Evolutionary conservation across 371 early-diverging fungal species (phyloP).

Genomic region (Rhizopus microsporus): DNA sequence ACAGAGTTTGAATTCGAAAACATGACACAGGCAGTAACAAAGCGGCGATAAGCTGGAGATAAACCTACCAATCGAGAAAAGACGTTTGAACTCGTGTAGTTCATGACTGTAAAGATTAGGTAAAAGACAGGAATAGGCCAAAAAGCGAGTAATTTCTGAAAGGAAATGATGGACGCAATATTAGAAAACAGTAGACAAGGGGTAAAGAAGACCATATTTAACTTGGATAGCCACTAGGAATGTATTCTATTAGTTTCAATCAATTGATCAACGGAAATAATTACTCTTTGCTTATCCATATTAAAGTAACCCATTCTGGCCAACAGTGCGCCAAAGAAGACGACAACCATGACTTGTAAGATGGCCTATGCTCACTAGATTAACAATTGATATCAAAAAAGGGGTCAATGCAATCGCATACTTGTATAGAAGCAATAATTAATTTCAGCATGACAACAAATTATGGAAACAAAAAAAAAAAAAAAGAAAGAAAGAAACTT

Average conservation of each 20-base stretch:
- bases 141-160: conserved; percentile 59
- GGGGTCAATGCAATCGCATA: background rate
- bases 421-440: conserved; percentile 24
- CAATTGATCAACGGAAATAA: too few species aligned
- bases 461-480: background rate
- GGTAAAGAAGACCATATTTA: conserved; percentile 68
- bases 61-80: conserved; percentile 53
- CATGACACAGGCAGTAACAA: conserved; percentile 67
- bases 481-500: background rate
- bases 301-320: conserved; percentile 52
- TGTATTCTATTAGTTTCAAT: background rate
- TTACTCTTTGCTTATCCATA: conserved; percentile 59
- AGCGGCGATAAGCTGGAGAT: conserved; percentile 50
- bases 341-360: conserved; percentile 60
- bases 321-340: conserved; percentile 52
- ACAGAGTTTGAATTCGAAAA: conserved; percentile 76
- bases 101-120: conserved; percentile 39
- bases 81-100: conserved; percentile 32
- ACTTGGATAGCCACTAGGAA: conserved; percentile 61
- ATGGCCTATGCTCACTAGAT: conserved; percentile 46
- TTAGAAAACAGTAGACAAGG: conserved; percentile 69
- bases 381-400: background rate
- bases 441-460: conserved; percentile 18
- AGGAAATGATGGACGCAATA: conserved; percentile 62
- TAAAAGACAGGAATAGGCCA: conserved; percentile 78